These are phyloP conservation scores for Ettlia oleoabundans DNA, from an alignment of 139 green algal species.

Conservation along the genomic window DNA sequence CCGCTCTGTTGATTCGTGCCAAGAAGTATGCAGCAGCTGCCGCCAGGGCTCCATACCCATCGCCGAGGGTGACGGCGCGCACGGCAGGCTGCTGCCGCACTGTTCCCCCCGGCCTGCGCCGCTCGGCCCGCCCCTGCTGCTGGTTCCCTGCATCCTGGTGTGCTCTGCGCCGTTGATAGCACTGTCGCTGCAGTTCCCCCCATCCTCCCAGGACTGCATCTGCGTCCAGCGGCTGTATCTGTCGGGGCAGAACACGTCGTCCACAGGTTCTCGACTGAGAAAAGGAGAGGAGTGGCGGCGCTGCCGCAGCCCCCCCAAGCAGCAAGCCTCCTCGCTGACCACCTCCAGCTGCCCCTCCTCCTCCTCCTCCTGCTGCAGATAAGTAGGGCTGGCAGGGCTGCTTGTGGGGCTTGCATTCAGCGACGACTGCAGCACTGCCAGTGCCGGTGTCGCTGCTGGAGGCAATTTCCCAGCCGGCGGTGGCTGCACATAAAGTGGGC, in stretches of 20 bases:
- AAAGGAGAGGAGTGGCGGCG: slow-evolving; percentile 25
- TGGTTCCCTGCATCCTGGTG: no score
- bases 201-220: not conserved
- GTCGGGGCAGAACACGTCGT: slow-evolving; percentile 10
- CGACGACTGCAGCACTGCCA: no score
- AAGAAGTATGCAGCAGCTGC: no score
- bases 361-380: slow-evolving; percentile 2
- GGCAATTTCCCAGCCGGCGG: no score
- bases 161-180: not conserved
- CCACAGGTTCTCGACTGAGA: slow-evolving; percentile 10
- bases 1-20: no score
- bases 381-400: not conserved
- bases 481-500: no score
- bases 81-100: no score
- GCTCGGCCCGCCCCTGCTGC: no score
- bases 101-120: no score
- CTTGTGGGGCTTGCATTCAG: not conserved
- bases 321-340: not conserved
- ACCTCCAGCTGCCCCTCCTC: not conserved
- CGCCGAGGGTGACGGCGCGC: no score
- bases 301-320: not conserved
- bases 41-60: not conserved
- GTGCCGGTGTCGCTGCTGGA: no score
- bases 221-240: slow-evolving; percentile 9
- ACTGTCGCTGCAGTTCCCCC: not conserved